phyloP scores from a whole-genome alignment of 345 rosid genomes.

The Acer negundo region DNA sequence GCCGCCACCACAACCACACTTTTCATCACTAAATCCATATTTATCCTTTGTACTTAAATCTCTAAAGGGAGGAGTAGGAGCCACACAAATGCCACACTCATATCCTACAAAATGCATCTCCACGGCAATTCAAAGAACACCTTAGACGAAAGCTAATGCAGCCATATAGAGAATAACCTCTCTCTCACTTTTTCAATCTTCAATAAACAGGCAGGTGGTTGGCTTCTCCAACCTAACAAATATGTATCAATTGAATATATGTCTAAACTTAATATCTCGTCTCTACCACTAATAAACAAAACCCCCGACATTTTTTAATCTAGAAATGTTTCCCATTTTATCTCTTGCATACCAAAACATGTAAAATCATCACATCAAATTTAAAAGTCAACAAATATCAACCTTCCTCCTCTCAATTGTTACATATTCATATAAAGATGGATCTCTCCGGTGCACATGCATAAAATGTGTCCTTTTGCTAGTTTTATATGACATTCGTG shows the following conservation, averaged over 20 bases:
- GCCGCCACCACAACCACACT: conserved; percentile 6
- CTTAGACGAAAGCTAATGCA: neutral
- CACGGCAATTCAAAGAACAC: neutral
- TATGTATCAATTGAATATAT: neutral
- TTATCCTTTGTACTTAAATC: neutral
- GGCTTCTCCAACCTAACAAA: neutral
- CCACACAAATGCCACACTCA: neutral
- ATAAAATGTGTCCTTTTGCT: neutral
- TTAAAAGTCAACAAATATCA: neutral
- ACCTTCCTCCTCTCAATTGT: neutral
- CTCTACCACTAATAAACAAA: neutral
- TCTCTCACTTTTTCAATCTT: neutral
- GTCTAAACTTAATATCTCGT: neutral
- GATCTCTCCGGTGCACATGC: neutral
- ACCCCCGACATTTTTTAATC: neutral
- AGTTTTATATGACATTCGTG: neutral
- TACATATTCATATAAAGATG: neutral
- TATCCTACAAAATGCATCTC: neutral
- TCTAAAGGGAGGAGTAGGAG: neutral
- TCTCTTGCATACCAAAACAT: neutral
- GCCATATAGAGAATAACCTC: conserved; percentile 1
- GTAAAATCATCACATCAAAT: neutral
- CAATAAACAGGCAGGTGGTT: neutral
- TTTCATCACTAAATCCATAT: neutral
- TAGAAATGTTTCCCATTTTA: neutral